A percentile compares a stretch with the other conserved stretches of the same genome.
These are phyloP conservation scores for Aureobasidium sp. DNA, from an alignment of 2,329 filamentous ascomycete species.

Conservation along the genomic window DNA sequence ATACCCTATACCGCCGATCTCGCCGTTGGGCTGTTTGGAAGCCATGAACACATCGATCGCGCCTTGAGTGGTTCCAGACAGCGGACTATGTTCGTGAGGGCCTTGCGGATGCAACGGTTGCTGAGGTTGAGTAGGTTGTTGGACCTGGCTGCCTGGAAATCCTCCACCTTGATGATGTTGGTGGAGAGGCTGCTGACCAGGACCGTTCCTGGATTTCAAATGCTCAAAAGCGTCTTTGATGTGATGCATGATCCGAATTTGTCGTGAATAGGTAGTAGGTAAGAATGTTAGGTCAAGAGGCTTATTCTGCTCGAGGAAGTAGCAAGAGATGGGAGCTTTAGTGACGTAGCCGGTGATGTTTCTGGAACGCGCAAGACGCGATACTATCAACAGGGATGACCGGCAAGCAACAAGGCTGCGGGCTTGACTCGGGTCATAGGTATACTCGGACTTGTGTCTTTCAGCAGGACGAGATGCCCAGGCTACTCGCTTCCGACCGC, in stretches of 20 bases:
- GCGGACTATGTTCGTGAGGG: background rate
- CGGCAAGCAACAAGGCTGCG: background rate
- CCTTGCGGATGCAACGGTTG: background rate
- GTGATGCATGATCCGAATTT: background rate
- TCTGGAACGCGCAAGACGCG: background rate
- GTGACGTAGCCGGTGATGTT: background rate
- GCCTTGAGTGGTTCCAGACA: conserved; percentile 16
- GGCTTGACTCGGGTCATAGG: background rate
- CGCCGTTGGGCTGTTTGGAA: conserved; percentile 18
- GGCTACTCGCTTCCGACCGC: background rate
- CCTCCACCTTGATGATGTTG: background rate
- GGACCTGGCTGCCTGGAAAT: conserved; percentile 1
- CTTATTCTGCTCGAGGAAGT: background rate
- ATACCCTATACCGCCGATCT: conserved; percentile 23
- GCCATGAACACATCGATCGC: conserved; percentile 20
- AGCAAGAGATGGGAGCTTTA: background rate
- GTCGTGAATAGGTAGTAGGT: background rate
- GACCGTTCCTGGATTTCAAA: background rate
- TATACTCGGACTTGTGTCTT: background rate
- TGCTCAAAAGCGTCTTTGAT: conserved; percentile 5
- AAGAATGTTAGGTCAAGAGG: background rate
- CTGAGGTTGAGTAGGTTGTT: conserved; percentile 1
- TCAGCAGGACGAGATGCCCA: background rate
- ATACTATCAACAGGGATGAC: background rate
- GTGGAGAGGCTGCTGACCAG: conserved; percentile 7